Evolutionary conservation across 2,329 filamentous ascomycete species (phyloP), one percentile per base, ranked within the genome.

Genomic region (Fusarium sp.): DNA sequence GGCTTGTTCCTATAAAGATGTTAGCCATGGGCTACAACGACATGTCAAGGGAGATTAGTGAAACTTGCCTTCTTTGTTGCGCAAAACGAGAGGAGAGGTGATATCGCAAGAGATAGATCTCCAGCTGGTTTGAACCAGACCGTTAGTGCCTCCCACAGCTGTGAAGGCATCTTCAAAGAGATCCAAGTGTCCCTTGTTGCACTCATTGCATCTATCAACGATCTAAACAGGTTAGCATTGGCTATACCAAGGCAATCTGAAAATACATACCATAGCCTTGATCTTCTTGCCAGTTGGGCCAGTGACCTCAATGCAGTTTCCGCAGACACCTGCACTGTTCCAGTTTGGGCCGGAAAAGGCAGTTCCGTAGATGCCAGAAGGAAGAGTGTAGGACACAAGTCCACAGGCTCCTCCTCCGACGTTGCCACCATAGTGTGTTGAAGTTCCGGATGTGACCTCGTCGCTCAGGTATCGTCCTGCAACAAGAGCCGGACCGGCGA

Each of bases 351-450:
- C 83, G 1, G 88, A 87, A 49, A 89, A 83, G 4, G 90, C 89
- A 7, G 88, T 89, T 46, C 90, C 89, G 71, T 81, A 88, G 63
- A 91, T 76, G 10, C 81, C 81, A 8, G 83, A 80, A 9, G 89
- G 88, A 28, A 91, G 80, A 2, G 83, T 87, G 79, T 91, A 91
- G 49, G 82, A 85, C 7, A 82, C 82, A 81, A 91, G 90, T 1
- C 85, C 87, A 77, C 89, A 92, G 52, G 81, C 83, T 56, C 89
- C 89, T 38, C 88, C 88, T 16, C 78, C 77, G 5, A 88, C 74
- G 73, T 88, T 86, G 23, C 86, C 85, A 30, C 84, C 83, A 72
- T 88, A 88, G 73, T 81, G 85, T 42, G 86, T 87, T 6, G 75
- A 76, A 5, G 63, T 65, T 20, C 74, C 74, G 12, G 66, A 53